These are phyloP conservation scores for Clarireedia hainanense DNA, from an alignment of 2,329 filamentous ascomycete species.

Conservation along the genomic window DNA sequence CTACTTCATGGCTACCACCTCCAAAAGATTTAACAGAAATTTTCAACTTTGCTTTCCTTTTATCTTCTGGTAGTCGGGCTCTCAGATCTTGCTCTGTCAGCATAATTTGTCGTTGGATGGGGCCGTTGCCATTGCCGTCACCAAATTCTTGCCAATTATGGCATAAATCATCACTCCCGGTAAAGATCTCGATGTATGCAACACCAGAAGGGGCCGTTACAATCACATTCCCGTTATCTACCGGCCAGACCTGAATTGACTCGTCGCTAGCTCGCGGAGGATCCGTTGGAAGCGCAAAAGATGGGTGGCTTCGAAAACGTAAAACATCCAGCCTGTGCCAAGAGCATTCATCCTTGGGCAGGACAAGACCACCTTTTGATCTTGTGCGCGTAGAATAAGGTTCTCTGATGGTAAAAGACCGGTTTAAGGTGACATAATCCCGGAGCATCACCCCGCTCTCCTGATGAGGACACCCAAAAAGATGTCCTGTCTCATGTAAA, in stretches of 20 bases:
- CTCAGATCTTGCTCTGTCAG: conserved; percentile 71
- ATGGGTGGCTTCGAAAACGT: conserved; percentile 83
- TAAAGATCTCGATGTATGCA: conserved; percentile 75
- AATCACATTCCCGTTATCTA: conserved; percentile 68
- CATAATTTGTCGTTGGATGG: conserved; percentile 62
- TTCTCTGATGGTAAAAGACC: conserved; percentile 74
- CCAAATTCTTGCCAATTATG: conserved; percentile 75
- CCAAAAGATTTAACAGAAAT: conserved; percentile 70
- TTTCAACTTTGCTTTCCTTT: conserved; percentile 61
- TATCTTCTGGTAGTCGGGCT: conserved; percentile 60
- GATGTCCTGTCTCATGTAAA: conserved; percentile 81
- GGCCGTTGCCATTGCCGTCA: conserved; percentile 48
- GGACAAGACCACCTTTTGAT: conserved; percentile 67
- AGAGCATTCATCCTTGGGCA: conserved; percentile 72
- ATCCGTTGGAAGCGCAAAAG: conserved; percentile 79
- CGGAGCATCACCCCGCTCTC: conserved; percentile 87
- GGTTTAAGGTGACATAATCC: conserved; percentile 78
- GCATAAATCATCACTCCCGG: conserved; percentile 74
- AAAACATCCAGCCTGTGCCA: conserved; percentile 90
- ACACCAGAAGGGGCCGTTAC: conserved; percentile 75
- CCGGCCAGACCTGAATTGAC: conserved; percentile 78
- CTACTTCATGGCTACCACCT: conserved; percentile 64
- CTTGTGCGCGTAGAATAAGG: conserved; percentile 83
- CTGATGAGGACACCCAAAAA: conserved; percentile 85
- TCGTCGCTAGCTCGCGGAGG: conserved; percentile 54